These are phyloP conservation scores for Xylona heveae DNA, from an alignment of 495 filamentous ascomycete species.

Conservation along the genomic window DNA sequence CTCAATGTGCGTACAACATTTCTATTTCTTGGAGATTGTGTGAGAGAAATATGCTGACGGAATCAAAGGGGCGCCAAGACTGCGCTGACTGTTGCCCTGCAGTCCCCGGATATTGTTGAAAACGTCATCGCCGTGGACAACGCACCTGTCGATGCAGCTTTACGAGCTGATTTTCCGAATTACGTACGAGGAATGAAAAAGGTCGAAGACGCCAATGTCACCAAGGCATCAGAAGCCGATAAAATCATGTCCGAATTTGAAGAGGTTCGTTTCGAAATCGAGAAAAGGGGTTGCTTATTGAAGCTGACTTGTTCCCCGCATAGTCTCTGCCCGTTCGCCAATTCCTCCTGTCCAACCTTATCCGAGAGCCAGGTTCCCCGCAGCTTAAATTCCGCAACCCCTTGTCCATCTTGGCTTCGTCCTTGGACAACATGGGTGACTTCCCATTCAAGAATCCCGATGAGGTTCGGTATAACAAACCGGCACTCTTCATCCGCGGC, in stretches of 20 bases:
- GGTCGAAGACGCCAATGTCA: constrained; percentile 44
- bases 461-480: constrained; percentile 42
- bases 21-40: not conserved
- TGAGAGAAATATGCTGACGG: constrained; percentile 1
- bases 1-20: constrained; percentile 48
- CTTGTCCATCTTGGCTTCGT: constrained; percentile 28
- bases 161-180: constrained; percentile 51
- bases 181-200: constrained; percentile 75
- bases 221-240: constrained; percentile 57
- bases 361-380: constrained; percentile 26
- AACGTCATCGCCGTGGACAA: constrained; percentile 79
- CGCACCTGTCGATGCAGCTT: constrained; percentile 58
- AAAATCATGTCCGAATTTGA: constrained; percentile 61
- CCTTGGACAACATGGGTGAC: constrained; percentile 50
- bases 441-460: constrained; percentile 61
- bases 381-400: constrained; percentile 34
- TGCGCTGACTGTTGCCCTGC: constrained; percentile 72
- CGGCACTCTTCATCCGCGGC: constrained; percentile 65
- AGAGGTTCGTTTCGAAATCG: constrained; percentile 27
- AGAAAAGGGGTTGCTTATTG: not conserved
- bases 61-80: constrained; percentile 68
- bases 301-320: constrained; percentile 4
- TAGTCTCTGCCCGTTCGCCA: constrained; percentile 59
- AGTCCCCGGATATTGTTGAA: constrained; percentile 36
- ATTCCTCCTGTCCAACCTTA: constrained; percentile 82